Evolutionary conservation across 495 filamentous ascomycete genomes (phyloP).

Genomic region (Xylaria venustula): DNA sequence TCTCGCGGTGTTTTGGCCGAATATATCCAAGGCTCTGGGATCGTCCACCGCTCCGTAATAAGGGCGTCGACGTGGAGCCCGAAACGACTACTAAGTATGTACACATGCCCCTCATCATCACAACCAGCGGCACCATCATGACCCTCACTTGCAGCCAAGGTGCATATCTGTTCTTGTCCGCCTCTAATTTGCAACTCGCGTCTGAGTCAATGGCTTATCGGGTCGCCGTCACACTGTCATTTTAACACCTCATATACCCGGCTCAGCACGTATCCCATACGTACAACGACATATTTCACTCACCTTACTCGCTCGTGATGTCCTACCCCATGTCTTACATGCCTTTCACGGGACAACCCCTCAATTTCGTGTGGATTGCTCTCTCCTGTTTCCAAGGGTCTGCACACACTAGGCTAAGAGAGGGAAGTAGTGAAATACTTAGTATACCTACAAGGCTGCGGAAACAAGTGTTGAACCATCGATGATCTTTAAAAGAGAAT

Average conservation of each 20-base stretch:
- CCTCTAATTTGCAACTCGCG: neutral
- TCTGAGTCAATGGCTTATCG: slow-evolving; percentile 12
- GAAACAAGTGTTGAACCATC: neutral
- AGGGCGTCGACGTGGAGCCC: slow-evolving; percentile 14
- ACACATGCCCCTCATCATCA: slow-evolving; percentile 11
- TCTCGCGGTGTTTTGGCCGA: neutral
- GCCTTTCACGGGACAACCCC: slow-evolving; percentile 12
- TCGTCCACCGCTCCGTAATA: slow-evolving; percentile 11
- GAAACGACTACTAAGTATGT: too few relatives aligned
- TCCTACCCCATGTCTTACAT: slow-evolving; percentile 14
- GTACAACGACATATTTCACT: slow-evolving; percentile 1
- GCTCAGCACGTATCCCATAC: neutral
- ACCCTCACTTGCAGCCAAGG: slow-evolving; percentile 9
- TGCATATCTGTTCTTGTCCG: slow-evolving; percentile 12
- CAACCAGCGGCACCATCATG: slow-evolving; percentile 5
- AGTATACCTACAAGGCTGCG: neutral
- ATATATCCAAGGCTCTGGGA: slow-evolving; percentile 13
- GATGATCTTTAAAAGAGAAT: neutral
- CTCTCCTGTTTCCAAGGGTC: neutral
- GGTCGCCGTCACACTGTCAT: slow-evolving; percentile 6
- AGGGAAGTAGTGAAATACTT: neutral
- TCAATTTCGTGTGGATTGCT: slow-evolving; percentile 7
- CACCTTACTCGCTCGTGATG: slow-evolving; percentile 3
- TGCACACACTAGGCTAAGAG: too few relatives aligned
- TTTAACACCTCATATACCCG: neutral